Conservation (phyloP, 345 rosid species). For the Salix dunnii region DNA sequence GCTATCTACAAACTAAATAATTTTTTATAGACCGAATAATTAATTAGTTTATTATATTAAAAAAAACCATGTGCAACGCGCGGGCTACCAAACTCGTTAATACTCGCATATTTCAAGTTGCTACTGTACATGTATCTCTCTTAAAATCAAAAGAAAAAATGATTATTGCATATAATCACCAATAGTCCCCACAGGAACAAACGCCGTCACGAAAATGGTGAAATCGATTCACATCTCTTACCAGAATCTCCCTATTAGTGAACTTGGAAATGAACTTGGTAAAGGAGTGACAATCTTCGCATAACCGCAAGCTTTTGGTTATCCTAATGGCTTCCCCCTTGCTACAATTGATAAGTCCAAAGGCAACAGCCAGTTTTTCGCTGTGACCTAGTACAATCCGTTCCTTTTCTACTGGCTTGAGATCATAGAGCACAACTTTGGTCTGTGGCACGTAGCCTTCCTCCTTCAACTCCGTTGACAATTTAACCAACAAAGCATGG, state of each 20-base stretch:
- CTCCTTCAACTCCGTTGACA: slow-evolving; percentile 78
- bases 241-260: slow-evolving; percentile 66
- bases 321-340: slow-evolving; percentile 70
- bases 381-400: slow-evolving; percentile 78
- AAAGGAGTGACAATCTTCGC: slow-evolving; percentile 84
- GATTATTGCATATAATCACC: slow-evolving; percentile 21
- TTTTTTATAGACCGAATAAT: no score
- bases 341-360: slow-evolving; percentile 65
- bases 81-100: no score
- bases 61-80: no score
- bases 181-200: slow-evolving; percentile 88
- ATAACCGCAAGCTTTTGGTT: slow-evolving; percentile 77
- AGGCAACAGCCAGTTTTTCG: slow-evolving; percentile 80
- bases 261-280: slow-evolving; percentile 77
- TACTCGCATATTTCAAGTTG: background rate
- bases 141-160: background rate
- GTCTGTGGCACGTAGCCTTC: slow-evolving; percentile 76
- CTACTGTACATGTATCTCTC: slow-evolving; percentile 2
- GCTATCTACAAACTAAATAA: no score
- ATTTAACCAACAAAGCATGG: slow-evolving; percentile 59
- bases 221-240: slow-evolving; percentile 78
- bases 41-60: no score
- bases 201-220: slow-evolving; percentile 75
- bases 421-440: slow-evolving; percentile 76
- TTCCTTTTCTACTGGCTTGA: slow-evolving; percentile 69